Evolutionary conservation across 257 asterid species (phyloP).

Genomic region (Gynochthodes officinalis): DNA sequence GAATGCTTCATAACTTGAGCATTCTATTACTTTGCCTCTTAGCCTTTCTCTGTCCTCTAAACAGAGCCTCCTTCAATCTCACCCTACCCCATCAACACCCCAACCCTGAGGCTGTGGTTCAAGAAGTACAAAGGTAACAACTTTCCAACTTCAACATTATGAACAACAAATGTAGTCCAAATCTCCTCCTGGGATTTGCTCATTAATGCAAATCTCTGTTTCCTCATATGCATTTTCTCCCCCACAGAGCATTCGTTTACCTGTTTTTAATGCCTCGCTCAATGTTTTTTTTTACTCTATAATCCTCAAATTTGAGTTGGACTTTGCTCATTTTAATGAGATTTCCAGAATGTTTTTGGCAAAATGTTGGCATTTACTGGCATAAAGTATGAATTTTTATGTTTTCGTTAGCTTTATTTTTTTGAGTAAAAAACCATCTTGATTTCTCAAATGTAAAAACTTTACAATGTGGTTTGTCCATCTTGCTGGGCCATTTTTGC

Average conservation of each 20-base stretch:
- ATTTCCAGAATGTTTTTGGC: neutral
- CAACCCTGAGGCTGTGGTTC: constrained; percentile 81
- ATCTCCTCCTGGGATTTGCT: constrained; percentile 19
- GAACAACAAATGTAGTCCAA: constrained; percentile 11
- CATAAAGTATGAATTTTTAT: neutral
- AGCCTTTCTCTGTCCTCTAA: constrained; percentile 5
- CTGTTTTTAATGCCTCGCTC: constrained; percentile 16
- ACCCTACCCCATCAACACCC: constrained; percentile 87
- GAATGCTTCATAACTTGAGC: constrained; percentile 44
- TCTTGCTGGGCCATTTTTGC: constrained; percentile 17
- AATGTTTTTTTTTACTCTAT: constrained; percentile 1
- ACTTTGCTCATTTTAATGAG: constrained; percentile 12
- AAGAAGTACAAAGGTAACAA: constrained; percentile 66
- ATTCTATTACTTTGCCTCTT: constrained; percentile 43
- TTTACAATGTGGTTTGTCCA: constrained; percentile 25
- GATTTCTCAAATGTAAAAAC: constrained; percentile 18
- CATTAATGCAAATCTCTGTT: constrained; percentile 11
- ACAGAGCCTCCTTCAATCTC: constrained; percentile 51
- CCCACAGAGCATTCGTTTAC: constrained; percentile 12
- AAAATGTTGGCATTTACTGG: neutral
- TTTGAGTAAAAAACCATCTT: constrained; percentile 8
- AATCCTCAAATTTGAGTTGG: constrained; percentile 2
- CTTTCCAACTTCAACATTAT: constrained; percentile 10
- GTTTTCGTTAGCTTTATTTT: constrained; percentile 16
- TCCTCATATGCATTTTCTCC: neutral